Base-by-base conservation (phyloP, 106 monocot genomes). In the Apostasia ramifera region DNA sequence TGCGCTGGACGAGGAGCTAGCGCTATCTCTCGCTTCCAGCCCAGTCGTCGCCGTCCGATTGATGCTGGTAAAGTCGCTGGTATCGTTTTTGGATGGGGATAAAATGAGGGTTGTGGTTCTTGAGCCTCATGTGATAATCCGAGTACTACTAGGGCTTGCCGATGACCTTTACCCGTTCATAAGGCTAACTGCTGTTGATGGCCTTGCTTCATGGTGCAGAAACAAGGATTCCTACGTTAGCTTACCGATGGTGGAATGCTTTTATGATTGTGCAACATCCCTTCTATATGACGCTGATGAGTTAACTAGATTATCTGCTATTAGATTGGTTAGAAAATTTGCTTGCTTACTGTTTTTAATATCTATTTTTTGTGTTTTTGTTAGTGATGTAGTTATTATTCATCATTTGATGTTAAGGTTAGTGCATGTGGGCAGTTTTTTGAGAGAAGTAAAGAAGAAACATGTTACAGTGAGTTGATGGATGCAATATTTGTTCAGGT, bases 401-500 rank as follows among this genome's bases (percentile, higher is more conserved):
- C 5, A 26, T 61, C 9, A 41, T 68, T 64, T 62, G 53, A 67
- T 77, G 56, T 53, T 13, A 48, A 93, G 93, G 68, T 84, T 46
- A 79, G 77, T 71, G 68, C 80, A 60, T 93, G 89, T 72, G 89
- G 73, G 4, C 54, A 76, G 8, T 68, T 86, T 13, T 71, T 89
- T 61, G 77, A 51, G 14, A 61, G 55, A 13, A 73, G 46, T 46
- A 60, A 74, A 51, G 64, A 13, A 44, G 62, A 26, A 8, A 53
- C 13, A 4, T 45, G 49, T 53, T 61, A 58, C 40, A 72, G 45
- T 40, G 71, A 82, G 47, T 57, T 62, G 49, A 69, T 82, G 45
- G 75, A 93, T 74, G 44, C 71, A 39, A 72, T 84, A 62, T 93
- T 93, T 69, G 44, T 84, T 59, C 84, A 82, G 81, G 93, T 86